Base-by-base conservation (phyloP, 768 basidiomycete species). In the Peribolospora baueri region DNA sequence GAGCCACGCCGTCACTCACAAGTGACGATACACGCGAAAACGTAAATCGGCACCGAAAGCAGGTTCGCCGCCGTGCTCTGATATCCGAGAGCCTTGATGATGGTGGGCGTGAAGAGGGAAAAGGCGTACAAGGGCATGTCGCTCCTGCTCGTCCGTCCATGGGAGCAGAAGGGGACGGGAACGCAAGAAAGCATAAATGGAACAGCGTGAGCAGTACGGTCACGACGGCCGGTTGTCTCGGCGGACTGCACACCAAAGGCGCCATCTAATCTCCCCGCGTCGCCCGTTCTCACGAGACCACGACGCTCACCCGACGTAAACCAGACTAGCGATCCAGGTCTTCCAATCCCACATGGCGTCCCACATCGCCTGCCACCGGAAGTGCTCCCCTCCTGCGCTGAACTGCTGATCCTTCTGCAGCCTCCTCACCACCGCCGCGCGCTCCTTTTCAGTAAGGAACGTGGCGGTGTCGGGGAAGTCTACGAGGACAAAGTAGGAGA, bases 381-480 rank as follows among this genome's bases (percentile, higher is more conserved):
- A 69, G 11, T 63, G 68, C 65, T 83, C 81, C 9, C 42, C 42
- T 3, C 40, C 51, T 3, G 81, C 81, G 63, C 78, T 81, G 66
- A 78, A 79, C 63, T 81, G 78, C 58, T 76, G 72, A 62, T 82
- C 79, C 9, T 66, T 62, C 63, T 83, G 79, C 42, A 84, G 69
- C 14, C 80, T 70, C 36, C 76, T 73, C 53, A 83, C 71, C 52
- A 82, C 73, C 14, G 79, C 70, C 70, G 50, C 63, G 74, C 80
- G 71, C 66, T 84, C 82, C 3, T 69, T 73, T 60, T 81, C 79
- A n/a, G 72, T 73, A 5, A 85, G 70, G 69, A 84, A 84, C 59
- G 74, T 80, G 38, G 82, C 82, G 1, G 76, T 81, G 61, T 84
- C 81, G 3, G 83, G 82, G 67, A 84, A 85, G 64, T 84, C 83